These are phyloP conservation scores for Chamaecrista fasciculata DNA, from an alignment of 306 rosid species.

Conservation along the genomic window DNA sequence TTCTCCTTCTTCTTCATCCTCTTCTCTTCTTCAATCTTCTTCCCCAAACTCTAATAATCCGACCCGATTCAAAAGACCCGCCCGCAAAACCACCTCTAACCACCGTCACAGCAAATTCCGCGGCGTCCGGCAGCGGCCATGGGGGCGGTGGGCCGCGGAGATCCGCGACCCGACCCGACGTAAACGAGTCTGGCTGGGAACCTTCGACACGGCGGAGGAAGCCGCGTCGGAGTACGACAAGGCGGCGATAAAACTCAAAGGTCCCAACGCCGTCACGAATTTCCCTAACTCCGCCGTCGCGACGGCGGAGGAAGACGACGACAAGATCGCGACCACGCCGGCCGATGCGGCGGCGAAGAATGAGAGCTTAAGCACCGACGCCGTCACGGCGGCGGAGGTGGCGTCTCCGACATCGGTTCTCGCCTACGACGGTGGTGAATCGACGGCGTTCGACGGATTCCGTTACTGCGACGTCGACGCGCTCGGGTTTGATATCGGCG, in stretches of 20 bases:
- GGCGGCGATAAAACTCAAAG: conserved; percentile 65
- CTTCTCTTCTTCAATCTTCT: neutral
- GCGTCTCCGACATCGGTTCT: conserved; percentile 72
- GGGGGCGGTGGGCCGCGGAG: conserved; percentile 92
- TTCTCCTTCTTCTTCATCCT: neutral
- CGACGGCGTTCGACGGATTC: conserved; percentile 28
- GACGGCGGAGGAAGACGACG: too few relatives aligned
- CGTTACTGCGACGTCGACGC: conserved; percentile 42
- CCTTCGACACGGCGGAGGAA: conserved; percentile 79
- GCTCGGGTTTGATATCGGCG: conserved; percentile 45
- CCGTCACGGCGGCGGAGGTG: conserved; percentile 5
- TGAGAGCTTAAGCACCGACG: conserved; percentile 22
- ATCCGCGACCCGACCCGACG: conserved; percentile 66
- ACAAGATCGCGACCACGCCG: neutral
- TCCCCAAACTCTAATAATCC: too few relatives aligned
- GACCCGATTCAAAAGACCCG: conserved; percentile 26
- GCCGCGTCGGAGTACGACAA: conserved; percentile 71
- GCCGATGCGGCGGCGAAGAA: neutral
- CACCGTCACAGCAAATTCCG: conserved; percentile 40
- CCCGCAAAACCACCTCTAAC: conserved; percentile 8
- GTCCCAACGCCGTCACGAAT: conserved; percentile 63
- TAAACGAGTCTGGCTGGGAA: conserved; percentile 81
- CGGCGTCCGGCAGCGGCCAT: conserved; percentile 81
- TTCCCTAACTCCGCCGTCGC: conserved; percentile 34
- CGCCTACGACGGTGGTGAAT: conserved; percentile 27